Evolutionary conservation across 371 early-diverging fungal species (phyloP), one percentile per base, ranked within the genome.

Genomic region (Circinella minor): DNA sequence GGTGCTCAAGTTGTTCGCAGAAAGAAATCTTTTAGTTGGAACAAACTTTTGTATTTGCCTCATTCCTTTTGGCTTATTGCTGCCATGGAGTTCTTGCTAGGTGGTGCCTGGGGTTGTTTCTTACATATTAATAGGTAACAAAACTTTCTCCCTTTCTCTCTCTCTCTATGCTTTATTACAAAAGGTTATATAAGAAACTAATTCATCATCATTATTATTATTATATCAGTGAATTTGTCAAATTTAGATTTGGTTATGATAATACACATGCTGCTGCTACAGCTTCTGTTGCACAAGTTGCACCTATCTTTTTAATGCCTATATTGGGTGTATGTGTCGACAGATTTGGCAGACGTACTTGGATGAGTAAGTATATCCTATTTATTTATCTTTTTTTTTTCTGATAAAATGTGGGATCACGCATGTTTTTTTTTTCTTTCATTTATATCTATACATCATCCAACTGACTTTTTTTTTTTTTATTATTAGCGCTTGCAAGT

Each of bases 91-190:
- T 89, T 91, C 66, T 71, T 82, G 2, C 66, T 91, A 38, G 90
- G 92, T 18, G 84, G 88, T 49, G 82, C 80, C 10, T 91, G 91
- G 91, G 90, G 86, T 60, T 84, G 85, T 70, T 91, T 90, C 74
- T 71, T 91, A 60, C 91, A 90, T 64, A 88, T 91, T 38, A 86
- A 89, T 71, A 81, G 81, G 81, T 81, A 74, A 71, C 20, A 34
- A 18, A 7, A n/a, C 36, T 43, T 10, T n/a, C n/a, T 6, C 65
- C 51, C 49, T 51, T 69, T 55, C 7, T 48, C 39, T 47, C 36
- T 14, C 63, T n/a, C 47, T 60, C 2, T 9, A 43, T 6, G 43
- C 43, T 43, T 43, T 43, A 43, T 43, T 11, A 43, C 43, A 43
- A 43, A 43, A 0, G 11, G 11, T 1, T 9, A 43, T 9, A 11